Conservation (phyloP, 192 early-diverging fungal genomes). For the Rhizophagus clarus region DNA sequence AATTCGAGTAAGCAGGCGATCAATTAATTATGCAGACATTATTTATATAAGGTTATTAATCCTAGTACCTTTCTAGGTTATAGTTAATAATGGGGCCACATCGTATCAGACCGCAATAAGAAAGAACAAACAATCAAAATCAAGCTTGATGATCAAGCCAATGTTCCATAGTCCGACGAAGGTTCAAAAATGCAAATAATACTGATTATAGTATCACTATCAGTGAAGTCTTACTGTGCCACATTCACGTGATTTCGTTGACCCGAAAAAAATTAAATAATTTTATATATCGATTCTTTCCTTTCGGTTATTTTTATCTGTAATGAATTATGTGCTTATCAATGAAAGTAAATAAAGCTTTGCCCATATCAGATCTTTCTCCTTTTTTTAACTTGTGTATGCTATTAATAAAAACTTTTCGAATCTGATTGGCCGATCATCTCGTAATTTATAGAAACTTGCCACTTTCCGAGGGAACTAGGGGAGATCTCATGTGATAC, state of each 20-base stretch:
- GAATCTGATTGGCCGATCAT: slow-evolving; percentile 19
- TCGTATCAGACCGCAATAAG: slow-evolving; percentile 32
- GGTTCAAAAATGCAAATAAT: slow-evolving; percentile 1
- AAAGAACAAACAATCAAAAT: slow-evolving; percentile 30
- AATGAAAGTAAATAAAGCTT: no score
- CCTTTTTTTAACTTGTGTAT: neutral
- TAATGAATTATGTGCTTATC: no score
- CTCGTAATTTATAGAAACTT: slow-evolving; percentile 8
- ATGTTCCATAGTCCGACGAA: slow-evolving; percentile 32
- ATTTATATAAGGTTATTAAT: slow-evolving; percentile 16
- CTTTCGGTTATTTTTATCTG: no score
- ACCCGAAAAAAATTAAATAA: no score
- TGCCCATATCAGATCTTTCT: no score
- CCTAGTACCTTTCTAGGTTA: slow-evolving; percentile 30
- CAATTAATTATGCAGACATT: neutral
- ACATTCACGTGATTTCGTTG: no score
- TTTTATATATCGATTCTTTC: no score
- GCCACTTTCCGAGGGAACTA: neutral
- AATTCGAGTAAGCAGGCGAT: slow-evolving; percentile 27
- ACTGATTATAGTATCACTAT: no score
- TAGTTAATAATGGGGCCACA: slow-evolving; percentile 26
- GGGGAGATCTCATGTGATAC: neutral
- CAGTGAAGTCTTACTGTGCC: no score
- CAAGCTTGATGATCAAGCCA: slow-evolving; percentile 16
- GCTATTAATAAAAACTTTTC: neutral